Conservation (phyloP, 352 stramenopile species). For the Pythium diclinum region DNA sequence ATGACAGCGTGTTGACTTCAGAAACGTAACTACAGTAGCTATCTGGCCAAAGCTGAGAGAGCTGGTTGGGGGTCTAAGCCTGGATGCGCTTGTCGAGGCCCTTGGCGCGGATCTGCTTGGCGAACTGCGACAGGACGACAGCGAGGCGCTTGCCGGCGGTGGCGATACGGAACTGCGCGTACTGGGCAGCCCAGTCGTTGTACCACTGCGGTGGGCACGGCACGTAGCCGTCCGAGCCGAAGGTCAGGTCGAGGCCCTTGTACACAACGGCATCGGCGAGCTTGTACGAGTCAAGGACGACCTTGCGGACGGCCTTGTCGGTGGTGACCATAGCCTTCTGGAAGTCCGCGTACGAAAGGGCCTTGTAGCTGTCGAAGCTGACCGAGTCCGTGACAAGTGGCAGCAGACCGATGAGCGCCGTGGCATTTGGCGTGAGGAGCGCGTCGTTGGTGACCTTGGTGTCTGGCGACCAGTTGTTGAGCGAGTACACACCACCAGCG, state of each 20-base stretch:
- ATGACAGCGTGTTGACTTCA: slow-evolving; percentile 4
- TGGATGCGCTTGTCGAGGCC: slow-evolving; percentile 11
- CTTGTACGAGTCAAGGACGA: slow-evolving; percentile 32
- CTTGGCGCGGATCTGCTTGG: slow-evolving; percentile 22
- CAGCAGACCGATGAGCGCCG: slow-evolving; percentile 33
- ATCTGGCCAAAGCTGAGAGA: neutral
- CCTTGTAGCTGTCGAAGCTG: slow-evolving; percentile 17
- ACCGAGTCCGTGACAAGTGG: slow-evolving; percentile 18
- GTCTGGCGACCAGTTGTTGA: slow-evolving; percentile 49
- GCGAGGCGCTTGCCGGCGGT: slow-evolving; percentile 32
- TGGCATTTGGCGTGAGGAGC: slow-evolving; percentile 36
- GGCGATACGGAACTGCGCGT: slow-evolving; percentile 25
- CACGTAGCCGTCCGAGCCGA: slow-evolving; percentile 29
- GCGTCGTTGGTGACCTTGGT: slow-evolving; percentile 13
- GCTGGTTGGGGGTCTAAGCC: neutral
- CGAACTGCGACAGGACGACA: slow-evolving; percentile 33
- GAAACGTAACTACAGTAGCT: neutral
- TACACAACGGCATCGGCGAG: slow-evolving; percentile 26
- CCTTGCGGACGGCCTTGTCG: slow-evolving; percentile 19
- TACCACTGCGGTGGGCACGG: slow-evolving; percentile 26
- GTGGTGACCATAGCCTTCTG: slow-evolving; percentile 17
- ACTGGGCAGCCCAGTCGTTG: slow-evolving; percentile 23
- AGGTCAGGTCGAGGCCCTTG: slow-evolving; percentile 26
- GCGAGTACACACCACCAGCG: slow-evolving; percentile 44
- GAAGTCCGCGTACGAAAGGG: slow-evolving; percentile 20